Evolutionary conservation across 108 stramenopile species (phyloP).

Genomic region (Stephanodiscus triporus): DNA sequence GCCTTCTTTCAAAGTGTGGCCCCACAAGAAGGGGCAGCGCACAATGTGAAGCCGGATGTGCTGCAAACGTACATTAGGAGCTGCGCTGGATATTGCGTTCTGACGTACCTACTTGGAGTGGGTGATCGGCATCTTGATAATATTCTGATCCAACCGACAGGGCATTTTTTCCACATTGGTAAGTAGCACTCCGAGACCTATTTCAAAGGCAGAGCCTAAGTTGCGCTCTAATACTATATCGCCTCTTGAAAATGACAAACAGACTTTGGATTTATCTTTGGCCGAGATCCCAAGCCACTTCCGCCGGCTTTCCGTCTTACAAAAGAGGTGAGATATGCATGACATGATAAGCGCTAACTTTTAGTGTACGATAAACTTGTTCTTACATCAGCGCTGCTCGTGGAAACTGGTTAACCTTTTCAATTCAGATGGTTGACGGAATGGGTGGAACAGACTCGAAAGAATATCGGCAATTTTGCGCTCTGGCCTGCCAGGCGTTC

Average conservation of each 20-base stretch:
- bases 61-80: conserved; percentile 76
- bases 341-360: not conserved
- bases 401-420: not conserved
- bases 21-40: conserved; percentile 67
- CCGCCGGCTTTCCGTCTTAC: conserved; percentile 95
- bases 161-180: conserved; percentile 89
- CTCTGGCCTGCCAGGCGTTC: conserved; percentile 95
- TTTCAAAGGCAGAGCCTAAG: not conserved
- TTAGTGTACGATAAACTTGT: not conserved
- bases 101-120: conserved; percentile 86
- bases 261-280: conserved; percentile 89
- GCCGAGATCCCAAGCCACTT: conserved; percentile 93
- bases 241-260: not conserved
- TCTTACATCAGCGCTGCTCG: not conserved
- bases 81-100: conserved; percentile 92
- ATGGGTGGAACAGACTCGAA: conserved; percentile 93
- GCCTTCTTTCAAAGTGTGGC: conserved; percentile 70
- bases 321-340: conserved; percentile 58
- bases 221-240: not conserved
- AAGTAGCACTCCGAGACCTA: conserved; percentile 14
- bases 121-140: conserved; percentile 90
- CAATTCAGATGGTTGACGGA: conserved; percentile 89
- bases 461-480: conserved; percentile 93
- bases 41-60: conserved; percentile 56
- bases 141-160: conserved; percentile 78